Evolutionary conservation across 2,329 filamentous ascomycete species (phyloP).

Genomic region (Penicillium sp.): DNA sequence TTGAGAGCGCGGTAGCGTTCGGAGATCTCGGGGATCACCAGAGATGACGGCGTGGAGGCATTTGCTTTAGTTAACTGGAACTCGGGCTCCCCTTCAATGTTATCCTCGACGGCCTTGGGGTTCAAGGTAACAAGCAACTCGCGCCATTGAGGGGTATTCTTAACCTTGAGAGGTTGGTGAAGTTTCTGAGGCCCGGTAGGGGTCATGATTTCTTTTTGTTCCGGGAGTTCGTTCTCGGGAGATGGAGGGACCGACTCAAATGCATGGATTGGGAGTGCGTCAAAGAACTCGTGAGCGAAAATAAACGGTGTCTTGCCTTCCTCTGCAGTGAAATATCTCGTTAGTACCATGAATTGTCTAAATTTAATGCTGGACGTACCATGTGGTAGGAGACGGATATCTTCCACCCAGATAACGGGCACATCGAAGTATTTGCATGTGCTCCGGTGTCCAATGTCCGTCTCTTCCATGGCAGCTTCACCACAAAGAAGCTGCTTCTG

Average conservation of each 20-base stretch:
- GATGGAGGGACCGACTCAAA: slow-evolving; percentile 73
- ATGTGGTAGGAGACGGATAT: slow-evolving; percentile 77
- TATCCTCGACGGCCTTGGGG: slow-evolving; percentile 55
- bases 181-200: slow-evolving; percentile 50
- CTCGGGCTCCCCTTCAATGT: slow-evolving; percentile 62
- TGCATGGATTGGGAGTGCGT: slow-evolving; percentile 91
- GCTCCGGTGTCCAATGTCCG: slow-evolving; percentile 71
- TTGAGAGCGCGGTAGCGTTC: slow-evolving; percentile 76
- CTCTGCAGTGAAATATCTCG: slow-evolving; percentile 41
- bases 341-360: background rate
- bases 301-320: slow-evolving; percentile 81
- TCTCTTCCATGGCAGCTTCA: slow-evolving; percentile 66
- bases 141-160: slow-evolving; percentile 67
- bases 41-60: slow-evolving; percentile 74
- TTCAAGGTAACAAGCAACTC: slow-evolving; percentile 76
- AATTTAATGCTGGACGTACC: slow-evolving; percentile 45
- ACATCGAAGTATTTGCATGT: slow-evolving; percentile 71
- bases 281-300: slow-evolving; percentile 97
- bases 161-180: slow-evolving; percentile 41
- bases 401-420: slow-evolving; percentile 87
- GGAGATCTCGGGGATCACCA: slow-evolving; percentile 81
- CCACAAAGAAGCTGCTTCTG: slow-evolving; percentile 84
- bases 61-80: slow-evolving; percentile 83
- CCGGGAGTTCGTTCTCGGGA: slow-evolving; percentile 34
- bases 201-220: slow-evolving; percentile 50